Evolutionary conservation across 2,329 filamentous ascomycete genomes (phyloP), one percentile per base, ranked within the genome.

Genomic region (Tolypocladium tropicale): DNA sequence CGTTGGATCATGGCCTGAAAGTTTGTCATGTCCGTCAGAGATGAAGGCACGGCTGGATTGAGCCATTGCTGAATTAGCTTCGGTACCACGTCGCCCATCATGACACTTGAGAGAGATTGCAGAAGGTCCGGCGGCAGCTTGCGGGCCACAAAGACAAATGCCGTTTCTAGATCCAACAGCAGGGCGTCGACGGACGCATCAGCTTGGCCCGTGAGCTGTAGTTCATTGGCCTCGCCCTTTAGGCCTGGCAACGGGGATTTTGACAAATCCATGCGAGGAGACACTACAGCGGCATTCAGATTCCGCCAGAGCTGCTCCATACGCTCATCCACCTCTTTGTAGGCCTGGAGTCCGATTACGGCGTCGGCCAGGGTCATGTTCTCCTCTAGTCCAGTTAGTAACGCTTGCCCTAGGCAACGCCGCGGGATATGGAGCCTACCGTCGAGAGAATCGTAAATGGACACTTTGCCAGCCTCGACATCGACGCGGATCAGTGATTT

Each of bases 61-160:
- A 99, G 78, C 86, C 90, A 95, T 5, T 80, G 76, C 5, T 80
- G 80, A 43, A 90, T 85, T 12, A 96, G 77, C 25, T 82, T 81
- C 6, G 82, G 78, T 10, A 86, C 79, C 11, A 96, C 71, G 41
- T 81, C 77, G 0, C 85, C 84, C 68, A 96, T 81, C 67, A 96
- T 81, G 10, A 82, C 79, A 14, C 79, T 75, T 0, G 88, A 88
- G 1, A 96, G 73, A 1, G 82, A 77, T 51, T 76, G 72, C 1
- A 84, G 68, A 6, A 87, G 72, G 33, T 83, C 77, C 11, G 72
- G 56, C 0, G 84, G 82, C 0, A 87, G 68, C 46, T 73, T 74
- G 21, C 73, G 65, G 4, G 78, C 73, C 2, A 86, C 67, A 62
- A 82, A 85, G 1, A 66, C 63, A 52, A 85, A 73, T 1, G 82